These are phyloP conservation scores for Keithomyces neogunnii DNA, from an alignment of 2,329 filamentous ascomycete species.

Conservation along the genomic window DNA sequence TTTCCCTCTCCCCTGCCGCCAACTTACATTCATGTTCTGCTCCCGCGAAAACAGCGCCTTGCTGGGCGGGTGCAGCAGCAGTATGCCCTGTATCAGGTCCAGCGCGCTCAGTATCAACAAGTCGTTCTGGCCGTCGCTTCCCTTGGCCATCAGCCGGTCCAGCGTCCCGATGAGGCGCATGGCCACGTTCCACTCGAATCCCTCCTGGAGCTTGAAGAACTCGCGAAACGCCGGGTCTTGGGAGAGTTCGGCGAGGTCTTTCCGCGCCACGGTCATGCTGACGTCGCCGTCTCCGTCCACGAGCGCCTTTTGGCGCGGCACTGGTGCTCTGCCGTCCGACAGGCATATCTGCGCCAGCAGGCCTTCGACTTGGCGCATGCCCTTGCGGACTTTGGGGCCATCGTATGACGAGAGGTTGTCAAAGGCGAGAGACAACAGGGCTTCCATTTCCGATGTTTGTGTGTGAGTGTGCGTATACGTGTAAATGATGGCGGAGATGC, in stretches of 20 bases:
- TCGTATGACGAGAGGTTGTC: constrained; percentile 95
- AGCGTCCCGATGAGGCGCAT: constrained; percentile 78
- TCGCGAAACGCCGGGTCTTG: constrained; percentile 86
- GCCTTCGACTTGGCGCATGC: constrained; percentile 86
- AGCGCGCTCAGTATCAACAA: constrained; percentile 80
- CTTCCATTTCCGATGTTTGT: constrained; percentile 59
- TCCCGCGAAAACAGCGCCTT: constrained; percentile 80
- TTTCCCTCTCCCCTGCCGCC: neutral
- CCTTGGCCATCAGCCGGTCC: constrained; percentile 76
- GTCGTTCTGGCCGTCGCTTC: constrained; percentile 75
- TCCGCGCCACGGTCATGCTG: constrained; percentile 34
- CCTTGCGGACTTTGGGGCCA: constrained; percentile 82
- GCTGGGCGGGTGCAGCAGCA: constrained; percentile 85
- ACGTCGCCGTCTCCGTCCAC: constrained; percentile 4
- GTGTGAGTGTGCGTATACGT: neutral
- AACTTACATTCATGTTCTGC: constrained; percentile 81
- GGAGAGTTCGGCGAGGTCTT: constrained; percentile 60
- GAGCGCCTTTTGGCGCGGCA: constrained; percentile 1
- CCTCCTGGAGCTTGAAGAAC: constrained; percentile 94
- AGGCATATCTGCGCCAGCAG: constrained; percentile 92
- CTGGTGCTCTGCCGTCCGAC: constrained; percentile 30
- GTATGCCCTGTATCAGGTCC: constrained; percentile 78
- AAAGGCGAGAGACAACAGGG: constrained; percentile 84
- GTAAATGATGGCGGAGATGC: constrained; percentile 3
- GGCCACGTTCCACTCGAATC: constrained; percentile 96